Evolutionary conservation across 1,284 basidiomycete species (phyloP).

Genomic region (Clitocybe nebularis): DNA sequence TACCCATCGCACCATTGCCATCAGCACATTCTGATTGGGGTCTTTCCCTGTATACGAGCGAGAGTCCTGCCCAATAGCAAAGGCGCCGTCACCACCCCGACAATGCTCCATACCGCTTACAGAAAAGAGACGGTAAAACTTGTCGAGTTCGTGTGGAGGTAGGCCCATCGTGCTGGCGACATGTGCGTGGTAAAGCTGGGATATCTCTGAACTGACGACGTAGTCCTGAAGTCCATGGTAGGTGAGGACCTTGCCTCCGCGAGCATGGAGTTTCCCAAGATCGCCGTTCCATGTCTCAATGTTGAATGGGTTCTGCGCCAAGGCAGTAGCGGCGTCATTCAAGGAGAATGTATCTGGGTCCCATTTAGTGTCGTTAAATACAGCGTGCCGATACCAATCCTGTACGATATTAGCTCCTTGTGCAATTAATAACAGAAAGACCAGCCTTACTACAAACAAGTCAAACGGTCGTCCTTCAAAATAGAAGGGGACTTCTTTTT

Average conservation of each 20-base stretch:
- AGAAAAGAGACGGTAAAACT: constrained; percentile 16
- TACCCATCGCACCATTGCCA: constrained; percentile 15
- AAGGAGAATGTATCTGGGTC: constrained; percentile 4
- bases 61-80: constrained; percentile 7
- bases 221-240: constrained; percentile 15
- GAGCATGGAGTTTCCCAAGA: constrained; percentile 5
- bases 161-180: constrained; percentile 11
- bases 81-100: constrained; percentile 8
- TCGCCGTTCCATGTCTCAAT: constrained; percentile 9
- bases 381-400: constrained; percentile 11
- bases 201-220: constrained; percentile 12
- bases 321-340: constrained; percentile 3
- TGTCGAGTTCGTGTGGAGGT: constrained; percentile 6
- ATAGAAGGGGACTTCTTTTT: constrained; percentile 2
- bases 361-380: constrained; percentile 4
- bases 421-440: neutral
- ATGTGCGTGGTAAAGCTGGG: constrained; percentile 11
- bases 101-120: constrained; percentile 15
- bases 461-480: neutral
- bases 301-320: constrained; percentile 7
- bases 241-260: constrained; percentile 14
- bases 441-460: neutral
- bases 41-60: constrained; percentile 7
- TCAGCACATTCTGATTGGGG: constrained; percentile 9
- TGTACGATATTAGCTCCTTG: neutral